These are phyloP conservation scores for Taiwanofungus camphoratus DNA, from an alignment of 1,284 basidiomycete genomes.

Conservation along the genomic window DNA sequence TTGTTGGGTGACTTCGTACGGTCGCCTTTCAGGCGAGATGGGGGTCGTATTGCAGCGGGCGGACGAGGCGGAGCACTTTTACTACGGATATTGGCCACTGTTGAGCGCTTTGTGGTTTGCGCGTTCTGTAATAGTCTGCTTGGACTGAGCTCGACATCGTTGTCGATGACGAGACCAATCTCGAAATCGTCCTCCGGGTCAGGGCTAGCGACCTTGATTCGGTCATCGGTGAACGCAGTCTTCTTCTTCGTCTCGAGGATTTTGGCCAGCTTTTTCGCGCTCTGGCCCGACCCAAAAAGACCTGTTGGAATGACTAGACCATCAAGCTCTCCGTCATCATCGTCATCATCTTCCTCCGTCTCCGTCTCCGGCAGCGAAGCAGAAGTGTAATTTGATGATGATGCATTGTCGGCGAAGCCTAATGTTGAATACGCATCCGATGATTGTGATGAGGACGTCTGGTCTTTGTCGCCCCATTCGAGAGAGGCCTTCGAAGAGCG, in stretches of 20 bases:
- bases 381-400: slow-evolving; percentile 65
- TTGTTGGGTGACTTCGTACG: slow-evolving; percentile 65
- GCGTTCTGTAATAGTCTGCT: slow-evolving; percentile 57
- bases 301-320: slow-evolving; percentile 71
- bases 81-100: slow-evolving; percentile 25
- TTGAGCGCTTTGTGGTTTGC: slow-evolving; percentile 39
- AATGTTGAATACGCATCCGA: slow-evolving; percentile 77
- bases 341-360: slow-evolving; percentile 60
- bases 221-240: slow-evolving; percentile 40
- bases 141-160: slow-evolving; percentile 74
- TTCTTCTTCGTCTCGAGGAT: slow-evolving; percentile 74
- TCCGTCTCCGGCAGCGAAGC: slow-evolving; percentile 64
- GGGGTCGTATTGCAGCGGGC: slow-evolving; percentile 43
- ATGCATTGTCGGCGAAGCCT: slow-evolving; percentile 64
- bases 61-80: slow-evolving; percentile 52
- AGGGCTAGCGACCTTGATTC: slow-evolving; percentile 46
- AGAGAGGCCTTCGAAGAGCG: slow-evolving; percentile 74
- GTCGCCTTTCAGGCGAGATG: slow-evolving; percentile 51
- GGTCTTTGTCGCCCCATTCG: slow-evolving; percentile 79
- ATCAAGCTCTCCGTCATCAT: slow-evolving; percentile 69
- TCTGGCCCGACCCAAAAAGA: slow-evolving; percentile 65
- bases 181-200: slow-evolving; percentile 80
- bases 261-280: slow-evolving; percentile 60
- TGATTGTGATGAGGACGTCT: slow-evolving; percentile 74
- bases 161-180: slow-evolving; percentile 72